phyloP scores from a whole-genome alignment of 352 stramenopile genomes.

The Phytophthora ramorum region DNA sequence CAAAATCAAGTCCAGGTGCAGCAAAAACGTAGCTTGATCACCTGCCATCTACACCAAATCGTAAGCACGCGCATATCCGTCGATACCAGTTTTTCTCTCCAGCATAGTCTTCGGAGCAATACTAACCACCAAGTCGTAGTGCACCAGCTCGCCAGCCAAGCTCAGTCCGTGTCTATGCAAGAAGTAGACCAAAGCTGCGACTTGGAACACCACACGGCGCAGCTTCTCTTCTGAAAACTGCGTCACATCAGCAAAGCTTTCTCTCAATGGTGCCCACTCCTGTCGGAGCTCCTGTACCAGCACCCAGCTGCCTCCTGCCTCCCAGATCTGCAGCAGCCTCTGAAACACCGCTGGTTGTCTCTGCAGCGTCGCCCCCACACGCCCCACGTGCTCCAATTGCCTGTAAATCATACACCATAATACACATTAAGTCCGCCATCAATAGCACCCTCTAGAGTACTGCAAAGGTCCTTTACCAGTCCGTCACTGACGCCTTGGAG shows the following conservation, averaged over 20 bases:
- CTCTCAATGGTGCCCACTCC: slow-evolving; percentile 39
- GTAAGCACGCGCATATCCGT: slow-evolving; percentile 17
- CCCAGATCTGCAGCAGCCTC: slow-evolving; percentile 54
- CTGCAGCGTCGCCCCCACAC: slow-evolving; percentile 40
- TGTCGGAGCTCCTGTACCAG: slow-evolving; percentile 58
- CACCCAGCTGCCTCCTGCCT: slow-evolving; percentile 60
- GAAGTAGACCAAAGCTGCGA: slow-evolving; percentile 63
- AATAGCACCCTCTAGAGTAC: neutral
- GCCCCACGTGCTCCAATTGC: slow-evolving; percentile 57
- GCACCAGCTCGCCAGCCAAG: slow-evolving; percentile 55
- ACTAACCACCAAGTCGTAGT: slow-evolving; percentile 59
- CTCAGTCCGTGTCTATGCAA: slow-evolving; percentile 61
- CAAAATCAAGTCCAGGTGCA: slow-evolving; percentile 52
- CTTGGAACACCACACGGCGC: slow-evolving; percentile 55
- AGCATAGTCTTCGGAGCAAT: neutral
- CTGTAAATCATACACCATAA: slow-evolving; percentile 8
- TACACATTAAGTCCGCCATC: neutral
- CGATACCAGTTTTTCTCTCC: neutral
- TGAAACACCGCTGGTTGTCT: slow-evolving; percentile 51
- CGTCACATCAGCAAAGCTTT: slow-evolving; percentile 23
- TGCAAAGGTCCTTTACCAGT: slow-evolving; percentile 36
- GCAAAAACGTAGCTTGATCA: slow-evolving; percentile 48
- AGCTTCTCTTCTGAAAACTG: slow-evolving; percentile 55
- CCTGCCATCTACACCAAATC: slow-evolving; percentile 41
- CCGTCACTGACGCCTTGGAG: slow-evolving; percentile 43